phyloP scores from a whole-genome alignment of 495 filamentous ascomycete species.

The Lasiosphaeria miniovina region DNA sequence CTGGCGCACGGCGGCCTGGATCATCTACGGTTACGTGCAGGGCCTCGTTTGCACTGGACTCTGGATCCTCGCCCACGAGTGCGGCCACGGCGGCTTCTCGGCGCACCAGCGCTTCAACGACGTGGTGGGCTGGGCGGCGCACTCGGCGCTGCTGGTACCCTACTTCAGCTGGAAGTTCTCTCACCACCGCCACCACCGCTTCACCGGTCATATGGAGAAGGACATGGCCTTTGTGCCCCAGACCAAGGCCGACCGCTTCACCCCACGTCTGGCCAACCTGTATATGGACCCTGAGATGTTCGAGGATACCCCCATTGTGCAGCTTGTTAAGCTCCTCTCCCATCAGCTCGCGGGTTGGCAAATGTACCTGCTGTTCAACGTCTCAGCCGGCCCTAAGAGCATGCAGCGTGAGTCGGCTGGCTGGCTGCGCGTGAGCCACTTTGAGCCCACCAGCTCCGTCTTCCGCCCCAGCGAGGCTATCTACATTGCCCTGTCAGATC shows the following conservation, averaged over 20 bases:
- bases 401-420: constrained; percentile 74
- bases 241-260: constrained; percentile 68
- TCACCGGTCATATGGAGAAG: constrained; percentile 90
- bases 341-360: constrained; percentile 93
- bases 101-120: constrained; percentile 76
- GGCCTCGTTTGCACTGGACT: constrained; percentile 76
- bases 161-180: constrained; percentile 95
- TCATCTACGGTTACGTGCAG: constrained; percentile 67
- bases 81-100: constrained; percentile 84
- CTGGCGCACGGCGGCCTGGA: constrained; percentile 57
- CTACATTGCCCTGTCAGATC: constrained; percentile 76
- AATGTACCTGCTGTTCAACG: constrained; percentile 79
- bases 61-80: constrained; percentile 86
- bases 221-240: constrained; percentile 97
- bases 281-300: constrained; percentile 70
- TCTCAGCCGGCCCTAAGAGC: constrained; percentile 88
- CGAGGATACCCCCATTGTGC: constrained; percentile 90
- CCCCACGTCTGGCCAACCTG: constrained; percentile 54
- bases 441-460: constrained; percentile 80
- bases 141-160: constrained; percentile 77
- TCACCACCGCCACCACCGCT: constrained; percentile 91
- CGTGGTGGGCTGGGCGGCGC: constrained; percentile 75
- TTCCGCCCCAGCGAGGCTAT: constrained; percentile 88
- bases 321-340: constrained; percentile 62
- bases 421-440: constrained; percentile 86